Evolutionary conservation across 805 yeast genomes (phyloP).

Genomic region (Ogataea glucozyma): DNA sequence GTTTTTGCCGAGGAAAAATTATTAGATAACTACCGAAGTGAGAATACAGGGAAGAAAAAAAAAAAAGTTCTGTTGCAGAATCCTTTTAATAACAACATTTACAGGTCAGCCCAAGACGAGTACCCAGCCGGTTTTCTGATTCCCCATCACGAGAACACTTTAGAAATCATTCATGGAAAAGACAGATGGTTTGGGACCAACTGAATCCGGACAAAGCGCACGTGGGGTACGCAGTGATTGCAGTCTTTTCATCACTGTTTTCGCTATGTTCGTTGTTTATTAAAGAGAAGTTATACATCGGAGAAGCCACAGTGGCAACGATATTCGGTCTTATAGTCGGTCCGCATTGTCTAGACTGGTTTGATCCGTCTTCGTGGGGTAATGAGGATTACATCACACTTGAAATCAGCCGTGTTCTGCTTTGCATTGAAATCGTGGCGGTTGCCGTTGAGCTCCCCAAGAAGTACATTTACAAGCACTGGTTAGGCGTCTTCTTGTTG

Average conservation of each 20-base stretch:
- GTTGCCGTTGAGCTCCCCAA: slow-evolving; percentile 74
- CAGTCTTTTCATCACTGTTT: slow-evolving; percentile 58
- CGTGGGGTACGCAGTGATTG: slow-evolving; percentile 56
- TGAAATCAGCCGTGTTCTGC: slow-evolving; percentile 61
- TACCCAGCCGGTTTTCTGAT: neutral
- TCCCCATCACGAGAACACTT: neutral
- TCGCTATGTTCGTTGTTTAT: slow-evolving; percentile 60
- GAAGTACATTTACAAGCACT: slow-evolving; percentile 60
- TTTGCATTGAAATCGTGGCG: slow-evolving; percentile 70
- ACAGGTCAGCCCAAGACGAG: too few species aligned
- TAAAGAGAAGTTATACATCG: slow-evolving; percentile 58
- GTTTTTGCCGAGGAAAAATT: neutral
- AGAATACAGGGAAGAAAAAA: neutral
- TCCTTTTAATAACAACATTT: too few species aligned
- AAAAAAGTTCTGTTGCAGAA: neutral
- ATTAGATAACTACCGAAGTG: neutral
- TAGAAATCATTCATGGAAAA: neutral
- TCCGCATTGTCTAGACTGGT: slow-evolving; percentile 60
- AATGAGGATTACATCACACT: slow-evolving; percentile 54
- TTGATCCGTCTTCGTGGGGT: slow-evolving; percentile 58
- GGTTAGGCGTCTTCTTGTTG: slow-evolving; percentile 57
- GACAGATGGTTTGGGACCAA: slow-evolving; percentile 36
- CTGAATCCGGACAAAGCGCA: slow-evolving; percentile 35
- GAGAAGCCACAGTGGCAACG: slow-evolving; percentile 68
- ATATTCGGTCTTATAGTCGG: slow-evolving; percentile 62